Percentiles rank a stretch among this genome's conserved stretches.
Conservation (phyloP, 495 filamentous ascomycete species). For the Penicillium chermesinum region DNA sequence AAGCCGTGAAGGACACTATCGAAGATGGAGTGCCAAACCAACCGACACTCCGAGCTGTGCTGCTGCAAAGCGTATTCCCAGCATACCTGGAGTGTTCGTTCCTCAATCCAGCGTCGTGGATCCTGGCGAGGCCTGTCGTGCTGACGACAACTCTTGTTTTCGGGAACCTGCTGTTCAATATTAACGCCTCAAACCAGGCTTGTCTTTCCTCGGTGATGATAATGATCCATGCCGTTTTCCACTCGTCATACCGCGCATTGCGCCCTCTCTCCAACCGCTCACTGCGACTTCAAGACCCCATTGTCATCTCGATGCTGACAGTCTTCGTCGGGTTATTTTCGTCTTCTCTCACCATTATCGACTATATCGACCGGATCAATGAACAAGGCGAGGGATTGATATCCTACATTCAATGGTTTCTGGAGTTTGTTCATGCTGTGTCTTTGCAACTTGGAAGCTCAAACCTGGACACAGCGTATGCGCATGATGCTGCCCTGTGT, state of each 20-base stretch:
- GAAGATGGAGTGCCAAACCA: constrained; percentile 39
- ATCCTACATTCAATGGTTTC: constrained; percentile 28
- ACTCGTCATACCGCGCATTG: constrained; percentile 35
- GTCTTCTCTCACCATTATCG: constrained; percentile 43
- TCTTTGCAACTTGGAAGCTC: constrained; percentile 10
- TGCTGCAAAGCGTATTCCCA: constrained; percentile 59
- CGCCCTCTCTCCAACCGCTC: constrained; percentile 24
- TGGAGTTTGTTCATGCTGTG: constrained; percentile 25
- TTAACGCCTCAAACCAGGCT: constrained; percentile 41
- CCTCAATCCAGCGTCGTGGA: constrained; percentile 48
- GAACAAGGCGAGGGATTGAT: constrained; percentile 17
- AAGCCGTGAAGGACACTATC: constrained; percentile 48
- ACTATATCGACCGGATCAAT: constrained; percentile 46
- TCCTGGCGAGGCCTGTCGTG: constrained; percentile 54
- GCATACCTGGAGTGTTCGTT: constrained; percentile 55
- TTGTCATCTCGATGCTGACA: constrained; percentile 34
- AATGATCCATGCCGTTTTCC: constrained; percentile 42
- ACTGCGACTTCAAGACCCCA: constrained; percentile 34
- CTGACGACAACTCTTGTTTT: constrained; percentile 43
- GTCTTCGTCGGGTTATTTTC: constrained; percentile 44
- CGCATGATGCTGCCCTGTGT: constrained; percentile 1
- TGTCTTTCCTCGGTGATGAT: constrained; percentile 41
- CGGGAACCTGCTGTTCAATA: constrained; percentile 40
- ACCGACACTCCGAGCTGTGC: constrained; percentile 51
- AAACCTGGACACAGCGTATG: not conserved